These are phyloP conservation scores for Sclerospora graminicola DNA, from an alignment of 352 stramenopile species.

Conservation along the genomic window DNA sequence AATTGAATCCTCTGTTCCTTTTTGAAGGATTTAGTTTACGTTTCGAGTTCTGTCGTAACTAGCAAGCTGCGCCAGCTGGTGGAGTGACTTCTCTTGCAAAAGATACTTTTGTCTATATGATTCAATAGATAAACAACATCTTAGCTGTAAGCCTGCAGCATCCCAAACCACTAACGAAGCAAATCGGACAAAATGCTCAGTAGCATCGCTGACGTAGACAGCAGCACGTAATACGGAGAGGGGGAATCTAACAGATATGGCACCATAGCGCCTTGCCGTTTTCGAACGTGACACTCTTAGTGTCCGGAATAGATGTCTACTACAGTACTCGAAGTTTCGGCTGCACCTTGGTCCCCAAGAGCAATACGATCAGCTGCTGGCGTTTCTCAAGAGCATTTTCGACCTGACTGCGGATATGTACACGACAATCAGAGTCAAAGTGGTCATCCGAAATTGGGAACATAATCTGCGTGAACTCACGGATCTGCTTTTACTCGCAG, in stretches of 20 bases:
- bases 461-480: constrained; percentile 94
- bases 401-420: constrained; percentile 91
- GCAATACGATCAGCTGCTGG: constrained; percentile 97
- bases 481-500: constrained; percentile 31
- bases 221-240: constrained; percentile 99
- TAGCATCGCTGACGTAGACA: constrained; percentile 91
- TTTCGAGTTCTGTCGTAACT: too few species aligned
- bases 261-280: constrained; percentile 95
- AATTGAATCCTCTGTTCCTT: too few species aligned
- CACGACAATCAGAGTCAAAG: constrained; percentile 95
- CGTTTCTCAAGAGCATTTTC: constrained; percentile 95
- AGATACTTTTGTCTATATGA: too few species aligned
- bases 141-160: constrained; percentile 78
- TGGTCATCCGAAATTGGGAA: constrained; percentile 98
- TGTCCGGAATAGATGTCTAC: constrained; percentile 95
- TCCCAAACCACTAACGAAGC: constrained; percentile 99
- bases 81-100: too few species aligned
- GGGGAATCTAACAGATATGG: constrained; percentile 99
- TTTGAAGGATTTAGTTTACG: too few species aligned
- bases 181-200: constrained; percentile 98
- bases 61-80: too few species aligned
- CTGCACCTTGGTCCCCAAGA: constrained; percentile 90
- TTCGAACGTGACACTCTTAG: constrained; percentile 95
- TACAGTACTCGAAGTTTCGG: constrained; percentile 18
- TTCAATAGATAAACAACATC: too few species aligned